Percentiles rank a stretch among this genome's conserved stretches.
Evolutionary conservation across 495 filamentous ascomycete species (phyloP).

Genomic region (Neurospora sp.): DNA sequence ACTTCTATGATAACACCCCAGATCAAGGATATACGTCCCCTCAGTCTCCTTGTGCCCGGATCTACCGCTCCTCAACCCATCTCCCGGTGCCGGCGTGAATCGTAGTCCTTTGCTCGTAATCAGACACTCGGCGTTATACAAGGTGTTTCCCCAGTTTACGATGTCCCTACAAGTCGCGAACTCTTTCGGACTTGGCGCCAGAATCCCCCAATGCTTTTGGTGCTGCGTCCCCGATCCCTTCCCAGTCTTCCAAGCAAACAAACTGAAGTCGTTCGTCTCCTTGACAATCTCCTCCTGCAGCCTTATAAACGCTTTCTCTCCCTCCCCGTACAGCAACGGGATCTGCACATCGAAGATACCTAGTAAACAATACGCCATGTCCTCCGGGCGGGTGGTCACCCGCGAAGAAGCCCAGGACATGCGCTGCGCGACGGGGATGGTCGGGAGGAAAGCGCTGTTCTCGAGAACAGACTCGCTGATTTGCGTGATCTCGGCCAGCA

Average conservation of each 20-base stretch:
- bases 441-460: not conserved
- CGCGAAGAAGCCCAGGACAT: constrained; percentile 17
- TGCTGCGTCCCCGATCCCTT: not conserved
- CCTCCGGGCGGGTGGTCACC: constrained; percentile 12
- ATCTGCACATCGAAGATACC: constrained; percentile 19
- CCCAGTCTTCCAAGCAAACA: constrained; percentile 5
- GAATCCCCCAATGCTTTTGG: constrained; percentile 7
- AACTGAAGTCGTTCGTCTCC: constrained; percentile 7
- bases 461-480: constrained; percentile 4
- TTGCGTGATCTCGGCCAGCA: constrained; percentile 7
- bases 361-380: constrained; percentile 20
- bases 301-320: constrained; percentile 9
- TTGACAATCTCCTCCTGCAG: constrained; percentile 14
- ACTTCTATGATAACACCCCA: constrained; percentile 4
- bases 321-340: constrained; percentile 13
- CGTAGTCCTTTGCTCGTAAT: constrained; percentile 11
- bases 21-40: constrained; percentile 10
- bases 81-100: constrained; percentile 4
- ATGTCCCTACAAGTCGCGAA: constrained; percentile 3
- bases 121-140: constrained; percentile 9
- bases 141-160: constrained; percentile 1
- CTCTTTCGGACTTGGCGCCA: constrained; percentile 4
- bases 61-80: not conserved
- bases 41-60: not conserved
- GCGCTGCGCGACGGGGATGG: constrained; percentile 9